Conservation (phyloP, 176 grass and related monocot species). For the Cymbopogon citratus region DNA sequence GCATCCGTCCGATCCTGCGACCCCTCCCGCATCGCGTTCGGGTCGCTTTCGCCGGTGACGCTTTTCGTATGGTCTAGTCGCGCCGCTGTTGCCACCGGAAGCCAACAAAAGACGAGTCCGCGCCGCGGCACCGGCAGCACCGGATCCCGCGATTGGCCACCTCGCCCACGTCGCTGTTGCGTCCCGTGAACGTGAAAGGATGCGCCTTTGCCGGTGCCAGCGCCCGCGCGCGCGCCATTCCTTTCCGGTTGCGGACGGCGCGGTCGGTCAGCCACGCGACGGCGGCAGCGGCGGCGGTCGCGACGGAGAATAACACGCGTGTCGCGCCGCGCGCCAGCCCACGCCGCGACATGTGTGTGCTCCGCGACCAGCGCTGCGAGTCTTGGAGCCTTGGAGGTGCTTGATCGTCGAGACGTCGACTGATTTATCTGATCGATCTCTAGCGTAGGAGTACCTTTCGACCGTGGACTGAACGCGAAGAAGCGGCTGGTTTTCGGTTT, state of each 20-base stretch:
- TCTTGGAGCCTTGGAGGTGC: not conserved
- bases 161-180: conserved; percentile 11
- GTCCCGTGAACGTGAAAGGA: conserved; percentile 10
- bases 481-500: not conserved
- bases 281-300: not conserved
- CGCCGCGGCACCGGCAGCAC: not conserved
- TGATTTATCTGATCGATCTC: not conserved
- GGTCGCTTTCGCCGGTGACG: not conserved
- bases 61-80: not conserved
- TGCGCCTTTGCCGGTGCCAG: not conserved
- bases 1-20: no score
- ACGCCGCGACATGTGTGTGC: not conserved
- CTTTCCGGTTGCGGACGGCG: not conserved
- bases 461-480: not conserved
- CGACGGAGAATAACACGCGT: not conserved
- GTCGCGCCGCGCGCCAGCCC: not conserved
- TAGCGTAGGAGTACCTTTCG: not conserved
- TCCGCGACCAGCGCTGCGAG: not conserved
- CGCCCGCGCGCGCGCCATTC: not conserved
- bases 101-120: conserved; percentile 32
- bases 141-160: not conserved
- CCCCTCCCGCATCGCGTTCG: no score
- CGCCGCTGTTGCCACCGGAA: not conserved
- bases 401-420: not conserved
- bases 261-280: not conserved